Evolutionary conservation across 805 yeast genomes (phyloP), one percentile per base, ranked within the genome.

Genomic region (Teunomyces pallodes): DNA sequence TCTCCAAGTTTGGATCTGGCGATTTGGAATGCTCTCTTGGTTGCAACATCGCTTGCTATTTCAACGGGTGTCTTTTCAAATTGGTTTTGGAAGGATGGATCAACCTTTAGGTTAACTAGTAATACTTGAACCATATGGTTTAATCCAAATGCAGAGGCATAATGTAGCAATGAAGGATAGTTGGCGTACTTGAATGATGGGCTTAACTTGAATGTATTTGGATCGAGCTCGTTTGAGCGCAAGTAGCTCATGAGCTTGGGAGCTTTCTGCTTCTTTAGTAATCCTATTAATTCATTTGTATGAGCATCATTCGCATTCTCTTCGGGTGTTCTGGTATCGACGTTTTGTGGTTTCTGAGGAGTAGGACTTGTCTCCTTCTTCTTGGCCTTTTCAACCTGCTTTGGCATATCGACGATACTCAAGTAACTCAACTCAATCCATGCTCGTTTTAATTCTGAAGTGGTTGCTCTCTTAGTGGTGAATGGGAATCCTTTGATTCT

Each of bases 391-490:
- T 54, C 66, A 50, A 75, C 69, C 10, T 48, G 52, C 53, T 75
- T 69, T 1, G 96, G 92, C n/a, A 75, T 65, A 8, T 80, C 79
- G 5, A 78, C 65, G 1, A 81, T 61, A 35, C 73, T 69, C 54
- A 88, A 66, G 54, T 84, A 82, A 0, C 90, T 74, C 48, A 94
- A 70, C 54, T 85, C 84, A 26, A 80, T 74, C 98, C 98, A 94
- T 0, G 95, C 90, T 42, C 82, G 78, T 58, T 84, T 87, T 55
- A 94, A 69, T 62, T 91, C 98, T 2, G 80, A 69, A 0, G 86
- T 75, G 0, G 96, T 91, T 1, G 98, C 96, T 54, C 97, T 77
- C 47, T 81, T 81, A 0, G 99, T 92, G 0, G 96, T 85, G 68
- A 94, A 90, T 1, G 99, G 99, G 61, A 92, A 82, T 2, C 74